A percentile compares a stretch with the other conserved stretches of the same genome.
These are phyloP conservation scores for Eucalyptus sideroxylon DNA, from an alignment of 345 rosid genomes.

Conservation along the genomic window DNA sequence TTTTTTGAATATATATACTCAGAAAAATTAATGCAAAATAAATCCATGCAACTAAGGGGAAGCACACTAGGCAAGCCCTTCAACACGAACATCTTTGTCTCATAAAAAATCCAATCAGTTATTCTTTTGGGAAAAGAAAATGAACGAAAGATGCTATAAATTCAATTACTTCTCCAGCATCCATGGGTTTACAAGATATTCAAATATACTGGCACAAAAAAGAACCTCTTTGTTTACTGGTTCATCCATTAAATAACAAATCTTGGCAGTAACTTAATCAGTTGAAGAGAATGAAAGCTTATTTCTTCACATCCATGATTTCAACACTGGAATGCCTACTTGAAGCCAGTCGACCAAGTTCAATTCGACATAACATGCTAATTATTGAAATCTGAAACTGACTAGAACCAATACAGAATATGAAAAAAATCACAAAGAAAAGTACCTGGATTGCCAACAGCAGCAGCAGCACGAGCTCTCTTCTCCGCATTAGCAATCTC, in stretches of 20 bases:
- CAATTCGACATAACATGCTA: not conserved
- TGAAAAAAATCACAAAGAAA: not conserved
- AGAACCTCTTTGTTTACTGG: not conserved
- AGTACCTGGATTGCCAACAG: slow-evolving; percentile 45
- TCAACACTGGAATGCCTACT: not conserved
- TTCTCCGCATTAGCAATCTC: slow-evolving; percentile 85
- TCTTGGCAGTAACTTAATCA: not conserved
- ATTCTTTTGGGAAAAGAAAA: not conserved
- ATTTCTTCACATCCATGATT: not conserved
- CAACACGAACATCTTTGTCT: not conserved
- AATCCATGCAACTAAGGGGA: not conserved
- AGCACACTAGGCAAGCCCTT: not conserved
- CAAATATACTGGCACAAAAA: not conserved
- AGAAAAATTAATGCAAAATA: not conserved
- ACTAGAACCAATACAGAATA: not conserved
- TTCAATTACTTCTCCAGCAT: not conserved
- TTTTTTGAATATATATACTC: not conserved
- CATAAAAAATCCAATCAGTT: not conserved
- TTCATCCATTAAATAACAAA: not conserved
- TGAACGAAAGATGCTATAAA: not conserved
- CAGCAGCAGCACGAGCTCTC: slow-evolving; percentile 47
- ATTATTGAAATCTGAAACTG: not conserved
- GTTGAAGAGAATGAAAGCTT: not conserved
- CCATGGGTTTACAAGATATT: not conserved
- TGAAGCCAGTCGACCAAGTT: not conserved